Evolutionary conservation across 768 basidiomycete genomes (phyloP).

Genomic region (Strobilomyces dryophilus): DNA sequence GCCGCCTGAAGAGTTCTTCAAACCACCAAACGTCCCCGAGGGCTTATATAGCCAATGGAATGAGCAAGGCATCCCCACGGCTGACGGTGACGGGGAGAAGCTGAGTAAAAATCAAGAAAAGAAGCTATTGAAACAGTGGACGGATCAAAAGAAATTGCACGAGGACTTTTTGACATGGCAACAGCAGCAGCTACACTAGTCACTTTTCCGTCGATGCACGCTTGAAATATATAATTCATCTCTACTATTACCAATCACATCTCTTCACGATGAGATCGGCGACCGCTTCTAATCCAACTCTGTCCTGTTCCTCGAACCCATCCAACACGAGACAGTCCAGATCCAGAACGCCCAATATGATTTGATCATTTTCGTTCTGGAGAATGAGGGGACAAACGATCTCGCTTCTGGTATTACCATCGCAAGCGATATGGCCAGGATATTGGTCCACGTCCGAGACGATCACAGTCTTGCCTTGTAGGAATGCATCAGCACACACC

Average conservation of each 20-base stretch:
- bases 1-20: slow-evolving; percentile 77
- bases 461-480: slow-evolving; percentile 52
- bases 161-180: slow-evolving; percentile 65
- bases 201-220: neutral
- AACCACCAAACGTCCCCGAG: slow-evolving; percentile 69
- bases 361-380: slow-evolving; percentile 26
- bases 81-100: slow-evolving; percentile 81
- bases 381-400: slow-evolving; percentile 77
- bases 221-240: slow-evolving; percentile 9
- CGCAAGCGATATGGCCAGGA: slow-evolving; percentile 94
- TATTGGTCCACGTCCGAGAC: slow-evolving; percentile 76
- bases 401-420: slow-evolving; percentile 86
- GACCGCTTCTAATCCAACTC: slow-evolving; percentile 71
- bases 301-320: slow-evolving; percentile 78
- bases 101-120: slow-evolving; percentile 78
- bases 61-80: slow-evolving; percentile 77
- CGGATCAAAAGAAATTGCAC: slow-evolving; percentile 72
- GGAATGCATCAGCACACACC: slow-evolving; percentile 81
- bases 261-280: slow-evolving; percentile 56
- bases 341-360: slow-evolving; percentile 65
- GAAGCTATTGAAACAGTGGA: slow-evolving; percentile 72
- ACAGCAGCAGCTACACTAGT: slow-evolving; percentile 20
- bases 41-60: slow-evolving; percentile 83
- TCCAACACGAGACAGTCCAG: slow-evolving; percentile 72
- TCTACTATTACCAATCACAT: slow-evolving; percentile 56